Conservation (phyloP, 495 filamentous ascomycete genomes). For the Cercophora scortea region DNA sequence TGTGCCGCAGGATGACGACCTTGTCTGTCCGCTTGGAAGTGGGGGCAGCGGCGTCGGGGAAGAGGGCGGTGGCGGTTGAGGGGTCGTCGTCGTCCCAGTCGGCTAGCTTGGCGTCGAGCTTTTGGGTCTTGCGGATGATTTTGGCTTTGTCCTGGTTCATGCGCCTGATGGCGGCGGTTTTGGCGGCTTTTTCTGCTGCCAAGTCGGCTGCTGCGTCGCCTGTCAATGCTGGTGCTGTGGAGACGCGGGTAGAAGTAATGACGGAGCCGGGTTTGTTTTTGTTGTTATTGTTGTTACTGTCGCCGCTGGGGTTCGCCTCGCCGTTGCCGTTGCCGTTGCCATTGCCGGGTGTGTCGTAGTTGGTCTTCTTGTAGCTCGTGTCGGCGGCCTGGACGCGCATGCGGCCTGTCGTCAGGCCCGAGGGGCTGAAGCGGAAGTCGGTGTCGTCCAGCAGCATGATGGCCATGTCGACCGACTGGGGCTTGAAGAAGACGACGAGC, state of each 20-base stretch:
- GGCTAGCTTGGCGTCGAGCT: slow-evolving; percentile 78
- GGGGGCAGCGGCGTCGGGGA: slow-evolving; percentile 11
- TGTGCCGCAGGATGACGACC: slow-evolving; percentile 80
- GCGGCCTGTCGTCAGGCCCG: slow-evolving; percentile 40
- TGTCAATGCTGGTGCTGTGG: too few relatives aligned
- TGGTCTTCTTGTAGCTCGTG: slow-evolving; percentile 72
- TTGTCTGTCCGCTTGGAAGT: slow-evolving; percentile 56
- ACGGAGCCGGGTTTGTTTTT: slow-evolving; percentile 30
- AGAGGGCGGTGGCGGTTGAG: slow-evolving; percentile 7
- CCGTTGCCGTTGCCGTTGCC: slow-evolving; percentile 22
- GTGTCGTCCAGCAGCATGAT: slow-evolving; percentile 89
- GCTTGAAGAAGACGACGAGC: slow-evolving; percentile 87
- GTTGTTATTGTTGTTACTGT: slow-evolving; percentile 7
- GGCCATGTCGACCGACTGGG: slow-evolving; percentile 81
- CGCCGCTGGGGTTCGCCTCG: not conserved
- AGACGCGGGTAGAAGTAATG: not conserved
- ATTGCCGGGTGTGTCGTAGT: slow-evolving; percentile 27
- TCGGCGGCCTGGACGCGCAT: slow-evolving; percentile 86
- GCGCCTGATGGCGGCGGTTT: slow-evolving; percentile 9
- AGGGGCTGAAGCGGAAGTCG: slow-evolving; percentile 61
- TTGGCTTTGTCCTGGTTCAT: slow-evolving; percentile 68
- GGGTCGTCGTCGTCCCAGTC: slow-evolving; percentile 89
- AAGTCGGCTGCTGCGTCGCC: too few relatives aligned
- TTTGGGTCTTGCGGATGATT: slow-evolving; percentile 82
- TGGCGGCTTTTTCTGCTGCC: not conserved